Conservation (phyloP, 2,329 filamentous ascomycete species). For the Alternaria infectoria region DNA sequence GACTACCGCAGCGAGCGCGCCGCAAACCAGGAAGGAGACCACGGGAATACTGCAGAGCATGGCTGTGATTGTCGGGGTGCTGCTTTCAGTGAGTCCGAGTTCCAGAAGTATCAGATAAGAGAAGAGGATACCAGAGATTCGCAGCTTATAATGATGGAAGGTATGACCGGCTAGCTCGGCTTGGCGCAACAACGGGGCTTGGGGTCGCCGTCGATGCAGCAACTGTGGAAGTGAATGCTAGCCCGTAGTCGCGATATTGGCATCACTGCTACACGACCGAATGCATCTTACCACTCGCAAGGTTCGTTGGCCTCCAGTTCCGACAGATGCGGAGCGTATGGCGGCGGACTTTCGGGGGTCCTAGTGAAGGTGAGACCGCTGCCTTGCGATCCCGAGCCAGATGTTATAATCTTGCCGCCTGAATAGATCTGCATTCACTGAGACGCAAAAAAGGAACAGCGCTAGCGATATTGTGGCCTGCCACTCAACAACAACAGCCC, state of each 20-base stretch:
- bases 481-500: not conserved
- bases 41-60: not conserved
- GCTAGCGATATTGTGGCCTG: not conserved
- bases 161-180: not conserved
- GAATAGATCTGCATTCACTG: not conserved
- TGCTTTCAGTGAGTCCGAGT: not conserved
- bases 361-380: not conserved
- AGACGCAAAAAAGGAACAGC: not conserved
- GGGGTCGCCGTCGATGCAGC: not conserved
- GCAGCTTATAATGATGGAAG: not conserved
- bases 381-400: not conserved
- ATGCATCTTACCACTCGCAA: not conserved
- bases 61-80: not conserved
- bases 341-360: not conserved
- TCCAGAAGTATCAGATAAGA: not conserved
- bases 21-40: not conserved
- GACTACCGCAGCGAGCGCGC: not conserved
- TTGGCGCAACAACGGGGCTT: not conserved
- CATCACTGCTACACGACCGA: not conserved
- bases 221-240: not conserved
- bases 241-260: not conserved
- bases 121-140: not conserved
- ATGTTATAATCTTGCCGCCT: not conserved
- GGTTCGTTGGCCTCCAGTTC: not conserved
- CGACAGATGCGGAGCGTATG: not conserved